Percentiles rank a stretch among this genome's conserved stretches.
phyloP scores from a whole-genome alignment of 805 yeast species.

The Nakazawaea pomicola region DNA sequence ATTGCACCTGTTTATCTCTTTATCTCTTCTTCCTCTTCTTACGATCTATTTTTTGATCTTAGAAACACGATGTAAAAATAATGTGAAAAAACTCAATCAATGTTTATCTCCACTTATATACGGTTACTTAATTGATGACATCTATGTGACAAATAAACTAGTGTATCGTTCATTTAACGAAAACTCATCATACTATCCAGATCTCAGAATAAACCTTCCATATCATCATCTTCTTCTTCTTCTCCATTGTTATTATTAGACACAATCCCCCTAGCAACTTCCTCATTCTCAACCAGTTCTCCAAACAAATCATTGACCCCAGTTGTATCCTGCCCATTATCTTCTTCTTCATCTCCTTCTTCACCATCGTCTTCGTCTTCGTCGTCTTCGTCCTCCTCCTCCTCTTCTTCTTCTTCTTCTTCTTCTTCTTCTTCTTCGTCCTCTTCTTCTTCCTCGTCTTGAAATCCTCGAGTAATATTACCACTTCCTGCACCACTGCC shows the following conservation, averaged over 20 bases:
- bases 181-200: too few species aligned
- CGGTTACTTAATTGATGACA: too few species aligned
- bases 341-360: constrained; percentile 16
- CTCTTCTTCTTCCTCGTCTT: constrained; percentile 22
- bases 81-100: too few species aligned
- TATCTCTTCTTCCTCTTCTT: background rate
- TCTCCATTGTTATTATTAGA: constrained; percentile 26
- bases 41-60: too few species aligned
- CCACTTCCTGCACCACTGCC: constrained; percentile 30
- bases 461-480: too few species aligned
- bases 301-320: constrained; percentile 27
- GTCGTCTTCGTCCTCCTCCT: constrained; percentile 29
- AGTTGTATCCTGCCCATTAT: constrained; percentile 21
- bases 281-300: constrained; percentile 16
- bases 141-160: too few species aligned
- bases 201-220: constrained; percentile 25
- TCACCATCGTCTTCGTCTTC: constrained; percentile 28
- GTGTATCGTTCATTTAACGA: too few species aligned
- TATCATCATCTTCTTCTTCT: constrained; percentile 26
- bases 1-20: constrained; percentile 3
- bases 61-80: too few species aligned
- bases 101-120: too few species aligned
- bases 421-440: constrained; percentile 19
- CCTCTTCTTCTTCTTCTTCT: constrained; percentile 29
- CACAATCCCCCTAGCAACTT: background rate